phyloP scores from a whole-genome alignment of 1,284 basidiomycete species.

The Naganishia albida region DNA sequence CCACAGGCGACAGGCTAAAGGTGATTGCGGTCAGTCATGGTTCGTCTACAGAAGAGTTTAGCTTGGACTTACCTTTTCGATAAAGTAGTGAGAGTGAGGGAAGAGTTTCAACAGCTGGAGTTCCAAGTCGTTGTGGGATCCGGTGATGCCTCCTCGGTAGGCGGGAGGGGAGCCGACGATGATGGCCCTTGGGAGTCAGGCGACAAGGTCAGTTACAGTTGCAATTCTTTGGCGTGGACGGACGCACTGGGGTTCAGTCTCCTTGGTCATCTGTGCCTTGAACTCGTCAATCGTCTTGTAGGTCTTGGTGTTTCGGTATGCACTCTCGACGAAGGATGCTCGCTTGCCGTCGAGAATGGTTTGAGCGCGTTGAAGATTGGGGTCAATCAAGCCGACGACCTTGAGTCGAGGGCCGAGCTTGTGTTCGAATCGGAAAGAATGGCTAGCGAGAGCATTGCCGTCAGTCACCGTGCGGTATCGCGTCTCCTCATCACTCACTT shows the following conservation, averaged over 20 bases:
- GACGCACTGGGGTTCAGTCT: conserved; percentile 55
- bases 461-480: neutral
- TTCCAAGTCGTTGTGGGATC: conserved; percentile 80
- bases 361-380: conserved; percentile 76
- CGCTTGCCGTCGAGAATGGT: conserved; percentile 85
- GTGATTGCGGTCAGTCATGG: neutral
- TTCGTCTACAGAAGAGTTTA: no score
- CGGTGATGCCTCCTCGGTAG: conserved; percentile 77
- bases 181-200: conserved; percentile 61
- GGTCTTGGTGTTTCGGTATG: conserved; percentile 87
- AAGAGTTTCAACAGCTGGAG: conserved; percentile 84
- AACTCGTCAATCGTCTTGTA: conserved; percentile 89
- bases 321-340: conserved; percentile 87
- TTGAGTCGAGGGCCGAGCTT: conserved; percentile 96
- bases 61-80: conserved; percentile 71
- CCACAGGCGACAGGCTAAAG: conserved; percentile 78
- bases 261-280: conserved; percentile 63
- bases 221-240: neutral
- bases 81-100: conserved; percentile 85
- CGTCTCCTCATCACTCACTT: conserved; percentile 39
- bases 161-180: conserved; percentile 91
- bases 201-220: neutral
- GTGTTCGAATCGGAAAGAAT: conserved; percentile 91
- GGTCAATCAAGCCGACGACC: conserved; percentile 92
- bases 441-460: conserved; percentile 59